Evolutionary conservation across 768 basidiomycete species (phyloP).

Genomic region (Russula griseocarnosa): DNA sequence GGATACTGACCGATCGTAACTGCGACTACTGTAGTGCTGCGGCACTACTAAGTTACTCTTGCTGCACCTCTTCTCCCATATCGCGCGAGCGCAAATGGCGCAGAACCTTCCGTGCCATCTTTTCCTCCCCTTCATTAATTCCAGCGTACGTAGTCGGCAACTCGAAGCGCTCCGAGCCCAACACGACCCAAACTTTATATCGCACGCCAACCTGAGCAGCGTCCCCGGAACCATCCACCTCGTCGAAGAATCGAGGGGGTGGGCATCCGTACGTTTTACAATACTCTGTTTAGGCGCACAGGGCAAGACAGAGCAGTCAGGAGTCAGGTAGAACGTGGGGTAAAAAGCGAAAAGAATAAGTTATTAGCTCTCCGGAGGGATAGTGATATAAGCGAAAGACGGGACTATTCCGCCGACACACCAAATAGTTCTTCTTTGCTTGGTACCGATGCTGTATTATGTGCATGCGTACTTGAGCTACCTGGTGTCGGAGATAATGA

Average conservation of each 20-base stretch:
- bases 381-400: background rate
- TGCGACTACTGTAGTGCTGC: too few relatives aligned
- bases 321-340: background rate
- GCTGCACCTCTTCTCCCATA: background rate
- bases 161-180: constrained; percentile 29
- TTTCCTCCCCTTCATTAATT: constrained; percentile 28
- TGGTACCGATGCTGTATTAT: background rate
- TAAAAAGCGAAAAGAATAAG: background rate
- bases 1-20: too few relatives aligned
- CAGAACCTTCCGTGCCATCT: constrained; percentile 28
- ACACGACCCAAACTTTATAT: constrained; percentile 29
- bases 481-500: background rate
- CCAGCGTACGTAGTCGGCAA: constrained; percentile 21
- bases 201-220: background rate
- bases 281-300: constrained; percentile 8
- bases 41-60: background rate
- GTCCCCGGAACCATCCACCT: background rate
- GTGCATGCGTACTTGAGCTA: background rate
- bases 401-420: background rate
- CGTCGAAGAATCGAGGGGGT: constrained; percentile 10
- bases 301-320: background rate
- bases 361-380: background rate
- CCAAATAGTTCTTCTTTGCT: constrained; percentile 14
- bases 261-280: constrained; percentile 4
- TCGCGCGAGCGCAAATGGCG: constrained; percentile 23